phyloP scores from a whole-genome alignment of 164 flowering plant genomes.

The Berberis thunbergii region DNA sequence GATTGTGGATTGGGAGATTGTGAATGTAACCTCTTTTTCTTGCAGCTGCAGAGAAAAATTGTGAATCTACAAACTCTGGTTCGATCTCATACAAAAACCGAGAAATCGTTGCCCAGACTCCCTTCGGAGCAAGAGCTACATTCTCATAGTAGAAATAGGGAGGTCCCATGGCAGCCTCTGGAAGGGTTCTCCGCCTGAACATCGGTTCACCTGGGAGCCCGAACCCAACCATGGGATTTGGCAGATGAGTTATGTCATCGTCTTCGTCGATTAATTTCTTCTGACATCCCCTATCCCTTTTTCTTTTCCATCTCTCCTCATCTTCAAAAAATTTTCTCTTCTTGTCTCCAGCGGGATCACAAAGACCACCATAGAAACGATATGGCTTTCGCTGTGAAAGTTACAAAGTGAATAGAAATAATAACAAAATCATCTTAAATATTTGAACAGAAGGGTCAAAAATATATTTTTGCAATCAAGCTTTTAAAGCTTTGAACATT shows the following conservation, averaged over 20 bases:
- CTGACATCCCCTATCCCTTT: conserved; percentile 16
- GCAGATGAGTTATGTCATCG: conserved; percentile 38
- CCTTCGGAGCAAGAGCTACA: conserved; percentile 87
- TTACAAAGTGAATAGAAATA: neutral
- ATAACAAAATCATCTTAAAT: neutral
- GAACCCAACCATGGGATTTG: conserved; percentile 77
- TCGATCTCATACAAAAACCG: conserved; percentile 63
- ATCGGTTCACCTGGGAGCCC: conserved; percentile 44
- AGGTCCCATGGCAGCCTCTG: conserved; percentile 66
- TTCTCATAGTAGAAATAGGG: conserved; percentile 92
- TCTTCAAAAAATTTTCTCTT: conserved; percentile 29
- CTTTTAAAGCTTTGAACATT: too few relatives aligned
- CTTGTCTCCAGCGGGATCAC: conserved; percentile 15
- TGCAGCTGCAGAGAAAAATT: conserved; percentile 72
- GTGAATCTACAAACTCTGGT: conserved; percentile 92
- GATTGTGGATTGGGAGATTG: conserved; percentile 63
- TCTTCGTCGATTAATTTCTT: conserved; percentile 22
- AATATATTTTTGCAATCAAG: too few relatives aligned
- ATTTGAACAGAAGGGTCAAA: neutral
- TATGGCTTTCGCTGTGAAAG: conserved; percentile 6
- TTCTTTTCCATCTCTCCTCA: conserved; percentile 21
- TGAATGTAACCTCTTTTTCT: conserved; percentile 92
- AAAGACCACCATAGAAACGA: conserved; percentile 1
- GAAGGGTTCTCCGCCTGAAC: conserved; percentile 32
- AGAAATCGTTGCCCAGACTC: conserved; percentile 78